phyloP scores from a whole-genome alignment of 805 yeast genomes.

The Metschnikowia baotianmanensis region DNA sequence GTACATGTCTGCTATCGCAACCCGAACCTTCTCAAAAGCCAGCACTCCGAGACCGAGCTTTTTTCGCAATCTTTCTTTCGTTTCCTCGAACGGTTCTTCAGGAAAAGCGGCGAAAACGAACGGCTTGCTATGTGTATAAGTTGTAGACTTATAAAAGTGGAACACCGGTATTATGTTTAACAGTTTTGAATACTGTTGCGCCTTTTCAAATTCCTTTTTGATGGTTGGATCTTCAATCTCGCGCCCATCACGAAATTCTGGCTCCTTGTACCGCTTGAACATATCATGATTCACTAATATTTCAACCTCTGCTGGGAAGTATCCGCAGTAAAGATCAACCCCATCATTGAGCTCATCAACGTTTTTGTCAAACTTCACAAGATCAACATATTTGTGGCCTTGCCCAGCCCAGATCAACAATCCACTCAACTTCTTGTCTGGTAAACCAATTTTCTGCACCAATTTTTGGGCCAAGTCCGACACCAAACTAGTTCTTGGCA shows the following conservation, averaged over 20 bases:
- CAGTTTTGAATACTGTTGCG: constrained; percentile 25
- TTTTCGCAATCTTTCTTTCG: constrained; percentile 64
- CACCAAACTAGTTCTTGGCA: constrained; percentile 62
- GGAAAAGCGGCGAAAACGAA: constrained; percentile 72
- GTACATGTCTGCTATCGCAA: constrained; percentile 51
- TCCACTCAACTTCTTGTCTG: constrained; percentile 44
- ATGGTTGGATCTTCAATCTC: constrained; percentile 27
- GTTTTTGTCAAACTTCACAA: constrained; percentile 35
- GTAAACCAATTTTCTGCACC: constrained; percentile 51
- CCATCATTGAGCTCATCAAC: constrained; percentile 35
- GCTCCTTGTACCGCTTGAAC: constrained; percentile 24
- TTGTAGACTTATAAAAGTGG: constrained; percentile 73
- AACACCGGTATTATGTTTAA: constrained; percentile 58
- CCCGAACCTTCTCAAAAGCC: constrained; percentile 72
- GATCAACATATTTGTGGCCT: constrained; percentile 37
- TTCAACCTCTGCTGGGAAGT: constrained; percentile 43
- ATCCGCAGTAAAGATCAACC: constrained; percentile 39
- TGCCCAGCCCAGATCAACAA: constrained; percentile 59
- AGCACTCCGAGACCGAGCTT: constrained; percentile 74
- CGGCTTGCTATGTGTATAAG: constrained; percentile 76
- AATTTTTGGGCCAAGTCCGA: constrained; percentile 55
- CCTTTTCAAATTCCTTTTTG: constrained; percentile 15
- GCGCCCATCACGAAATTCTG: constrained; percentile 17
- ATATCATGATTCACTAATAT: constrained; percentile 37
- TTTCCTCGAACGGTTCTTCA: constrained; percentile 60